Base-by-base conservation (phyloP, 2,329 filamentous ascomycete genomes). In the Blastomyces silverae region DNA sequence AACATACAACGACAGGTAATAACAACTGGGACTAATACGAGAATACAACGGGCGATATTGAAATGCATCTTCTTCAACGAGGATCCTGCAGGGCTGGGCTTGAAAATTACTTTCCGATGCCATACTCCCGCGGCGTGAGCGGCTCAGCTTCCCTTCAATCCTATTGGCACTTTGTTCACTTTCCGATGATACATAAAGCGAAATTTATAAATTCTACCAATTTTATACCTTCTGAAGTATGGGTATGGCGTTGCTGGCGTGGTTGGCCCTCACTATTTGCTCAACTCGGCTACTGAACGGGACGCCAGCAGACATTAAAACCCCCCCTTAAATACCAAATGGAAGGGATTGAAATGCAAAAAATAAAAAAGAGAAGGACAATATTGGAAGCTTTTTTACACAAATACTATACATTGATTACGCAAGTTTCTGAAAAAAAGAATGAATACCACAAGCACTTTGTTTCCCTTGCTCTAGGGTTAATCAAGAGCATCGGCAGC, bases 121-220 rank as follows among this genome's bases (percentile, higher is more conserved):
- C 31, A 37, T 31, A 28, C 5, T 13, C 20, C 7, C 2, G 4
- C 28, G 31, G 5, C 28, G 8, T 52, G 50, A 17, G 28, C 28
- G 3, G 17, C 28, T n/a, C 52, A 61, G 22, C n/a, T 37, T 42
- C 44, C 44, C 44, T 31, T 61, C 46, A 17, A 46, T 62, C 42
- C 20, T 37, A 37, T 62, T 52, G 57, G 39, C 22, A 25, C 22
- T 52, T 28, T 52, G 50, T 52, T 52, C 50, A 52, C 13, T 52
- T 52, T 52, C 50, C 8, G 50, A 52, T 52, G 39, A 46, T 62
- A 20, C 46, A 20, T 50, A 3, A 13, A n/a, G 44, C 17, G 17
- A 37, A 56, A 37, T 56, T 56, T 37, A 56, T n/a, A 37, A 56
- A n/a, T 34, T 6, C 31, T 13, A 56, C 28, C 20, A 17, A 31